Evolutionary conservation across 2,329 filamentous ascomycete genomes (phyloP).

Genomic region (Cadophora gregata): DNA sequence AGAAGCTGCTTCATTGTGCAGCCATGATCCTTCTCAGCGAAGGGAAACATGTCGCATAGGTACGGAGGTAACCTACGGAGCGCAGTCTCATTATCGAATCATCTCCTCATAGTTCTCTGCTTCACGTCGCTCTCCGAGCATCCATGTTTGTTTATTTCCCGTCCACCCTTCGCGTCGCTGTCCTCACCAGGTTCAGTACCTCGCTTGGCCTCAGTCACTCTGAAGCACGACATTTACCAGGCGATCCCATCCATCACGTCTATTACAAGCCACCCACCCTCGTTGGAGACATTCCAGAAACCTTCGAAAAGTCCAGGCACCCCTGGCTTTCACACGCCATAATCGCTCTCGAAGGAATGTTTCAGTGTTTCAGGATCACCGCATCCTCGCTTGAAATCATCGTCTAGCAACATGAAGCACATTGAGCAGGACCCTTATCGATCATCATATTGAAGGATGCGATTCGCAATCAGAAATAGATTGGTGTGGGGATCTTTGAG

Average conservation of each 20-base stretch:
- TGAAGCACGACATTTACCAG: conserved; percentile 8
- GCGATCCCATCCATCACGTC: not conserved
- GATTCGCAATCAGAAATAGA: conserved; percentile 11
- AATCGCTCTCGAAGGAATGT: not conserved
- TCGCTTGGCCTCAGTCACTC: conserved; percentile 5
- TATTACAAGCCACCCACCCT: not conserved
- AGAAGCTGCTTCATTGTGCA: not conserved
- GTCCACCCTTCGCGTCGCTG: not conserved
- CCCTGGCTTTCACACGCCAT: not conserved
- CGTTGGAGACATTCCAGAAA: conserved; percentile 3
- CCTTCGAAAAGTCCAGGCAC: conserved; percentile 7
- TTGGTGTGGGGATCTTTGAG: conserved; percentile 6
- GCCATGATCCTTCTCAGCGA: not conserved
- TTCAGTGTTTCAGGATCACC: not conserved
- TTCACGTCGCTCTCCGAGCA: not conserved
- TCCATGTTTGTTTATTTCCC: not conserved
- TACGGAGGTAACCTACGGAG: not conserved
- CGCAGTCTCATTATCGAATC: not conserved
- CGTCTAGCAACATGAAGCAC: not conserved
- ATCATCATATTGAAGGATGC: not conserved
- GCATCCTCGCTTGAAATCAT: not conserved
- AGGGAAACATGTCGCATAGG: not conserved
- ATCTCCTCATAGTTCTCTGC: not conserved
- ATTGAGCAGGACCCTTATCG: not conserved
- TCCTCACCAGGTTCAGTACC: not conserved